phyloP scores from a whole-genome alignment of 1,284 basidiomycete species.

The Puccinia polysora region DNA sequence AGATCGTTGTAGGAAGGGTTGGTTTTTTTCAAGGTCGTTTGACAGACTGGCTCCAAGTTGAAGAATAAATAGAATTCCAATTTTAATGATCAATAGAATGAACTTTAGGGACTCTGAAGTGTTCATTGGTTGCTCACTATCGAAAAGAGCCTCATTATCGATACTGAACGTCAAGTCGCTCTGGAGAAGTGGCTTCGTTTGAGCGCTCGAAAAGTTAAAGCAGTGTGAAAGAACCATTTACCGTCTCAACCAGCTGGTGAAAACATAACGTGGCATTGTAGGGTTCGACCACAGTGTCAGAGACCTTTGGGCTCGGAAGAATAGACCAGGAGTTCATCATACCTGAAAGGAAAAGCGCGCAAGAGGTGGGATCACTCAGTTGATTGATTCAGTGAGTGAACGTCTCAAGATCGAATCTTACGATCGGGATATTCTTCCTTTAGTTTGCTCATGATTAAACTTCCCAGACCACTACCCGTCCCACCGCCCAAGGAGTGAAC shows the following conservation, averaged over 20 bases:
- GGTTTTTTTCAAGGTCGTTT: slow-evolving; percentile 42
- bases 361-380: slow-evolving; percentile 21
- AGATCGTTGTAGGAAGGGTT: slow-evolving; percentile 41
- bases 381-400: no score
- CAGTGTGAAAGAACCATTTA: slow-evolving; percentile 6
- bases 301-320: slow-evolving; percentile 48
- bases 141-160: slow-evolving; percentile 47
- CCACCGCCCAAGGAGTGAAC: slow-evolving; percentile 54
- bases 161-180: slow-evolving; percentile 46
- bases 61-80: no score
- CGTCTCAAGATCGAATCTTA: slow-evolving; percentile 51
- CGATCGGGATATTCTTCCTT: slow-evolving; percentile 54
- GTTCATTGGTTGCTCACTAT: slow-evolving; percentile 23
- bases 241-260: slow-evolving; percentile 53
- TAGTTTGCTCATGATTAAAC: slow-evolving; percentile 53
- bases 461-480: slow-evolving; percentile 54
- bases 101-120: neutral
- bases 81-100: neutral
- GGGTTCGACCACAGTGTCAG: slow-evolving; percentile 54
- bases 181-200: slow-evolving; percentile 50
- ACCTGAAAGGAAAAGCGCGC: slow-evolving; percentile 18
- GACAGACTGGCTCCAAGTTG: slow-evolving; percentile 27
- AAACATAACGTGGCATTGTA: slow-evolving; percentile 54
- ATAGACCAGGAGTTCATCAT: slow-evolving; percentile 44
- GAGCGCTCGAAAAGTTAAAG: neutral